A percentile compares a stretch with the other conserved stretches of the same genome.
These are phyloP conservation scores for Parathielavia appendiculata DNA, from an alignment of 495 filamentous ascomycete species.

Conservation along the genomic window DNA sequence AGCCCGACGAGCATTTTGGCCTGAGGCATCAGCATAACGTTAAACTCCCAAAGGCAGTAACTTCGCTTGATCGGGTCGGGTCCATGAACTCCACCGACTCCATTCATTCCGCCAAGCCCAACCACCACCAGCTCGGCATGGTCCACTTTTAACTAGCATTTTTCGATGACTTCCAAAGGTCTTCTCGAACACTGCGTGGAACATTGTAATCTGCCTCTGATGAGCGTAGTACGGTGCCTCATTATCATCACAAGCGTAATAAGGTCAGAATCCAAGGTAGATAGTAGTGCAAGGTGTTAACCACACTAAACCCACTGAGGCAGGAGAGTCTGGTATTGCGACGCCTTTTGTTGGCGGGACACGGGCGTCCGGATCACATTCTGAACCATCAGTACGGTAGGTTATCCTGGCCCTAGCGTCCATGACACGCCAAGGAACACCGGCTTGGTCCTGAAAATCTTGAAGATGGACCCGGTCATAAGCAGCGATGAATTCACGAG, in stretches of 20 bases:
- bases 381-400: too few relatives aligned
- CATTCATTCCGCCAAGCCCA: slow-evolving; percentile 6
- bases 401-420: neutral
- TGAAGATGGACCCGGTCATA: neutral
- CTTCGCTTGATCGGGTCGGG: neutral
- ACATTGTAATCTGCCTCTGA: slow-evolving; percentile 8
- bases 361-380: too few relatives aligned
- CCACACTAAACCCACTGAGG: too few relatives aligned
- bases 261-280: too few relatives aligned
- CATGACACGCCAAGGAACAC: slow-evolving; percentile 11
- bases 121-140: neutral
- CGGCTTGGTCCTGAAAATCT: slow-evolving; percentile 9
- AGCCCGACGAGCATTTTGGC: neutral
- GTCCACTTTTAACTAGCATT: too few relatives aligned
- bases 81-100: neutral
- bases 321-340: too few relatives aligned
- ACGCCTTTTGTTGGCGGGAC: too few relatives aligned
- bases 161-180: neutral
- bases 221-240: neutral
- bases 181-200: slow-evolving; percentile 4
- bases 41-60: neutral
- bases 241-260: neutral
- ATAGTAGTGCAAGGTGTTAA: too few relatives aligned
- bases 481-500: slow-evolving; percentile 8
- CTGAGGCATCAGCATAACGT: slow-evolving; percentile 1